Base-by-base conservation (phyloP, 129 eudicot species). In the Silybum marianum region DNA sequence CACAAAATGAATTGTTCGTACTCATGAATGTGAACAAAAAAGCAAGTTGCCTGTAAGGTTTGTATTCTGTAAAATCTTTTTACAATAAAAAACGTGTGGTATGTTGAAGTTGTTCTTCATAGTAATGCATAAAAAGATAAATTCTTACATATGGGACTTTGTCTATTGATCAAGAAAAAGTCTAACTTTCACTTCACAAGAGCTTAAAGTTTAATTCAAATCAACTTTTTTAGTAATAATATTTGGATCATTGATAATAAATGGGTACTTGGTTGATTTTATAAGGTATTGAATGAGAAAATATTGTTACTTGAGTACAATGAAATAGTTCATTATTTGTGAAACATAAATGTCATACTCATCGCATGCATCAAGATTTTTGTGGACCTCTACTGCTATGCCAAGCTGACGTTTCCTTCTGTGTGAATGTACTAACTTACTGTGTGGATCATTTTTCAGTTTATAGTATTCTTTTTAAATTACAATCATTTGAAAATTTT, bases 321-420 rank as follows among this genome's bases (percentile, higher is more conserved):
- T 58, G 66, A 58, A 58, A 58, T 58, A 8, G 5, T 16, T 51
- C 96, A 3, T 85, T 92, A 77, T 84, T 94, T 83, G 83, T 94
- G 82, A 94, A 94, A 54, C 78, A 12, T 94, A 75, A 92, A 94
- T 89, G 98, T 92, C 67, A 67, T 92, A 84, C 84, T 94, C 78
- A 94, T 96, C 9, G 97, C 98, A 30, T 86, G 94, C 88, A 97
- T 94, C 74, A 82, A 97, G 0, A 96, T 92, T 18, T 94, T 82
- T 18, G 96, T 92, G 78, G 97, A 96, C 32, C 89, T 96, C 78
- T 92, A 87, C 75, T 96, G 96, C 6, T 94, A 97, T 24, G 97
- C 92, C 70, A 92, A 92, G 86, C 87, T 97, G 28, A 89, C 94
- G 26, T 94, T 93, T 70, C 97, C 93, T 66, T 76, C 94, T 22